Evolutionary conservation across 768 basidiomycete genomes (phyloP), one percentile per base, ranked within the genome.

Genomic region (Lentinula raphanica): DNA sequence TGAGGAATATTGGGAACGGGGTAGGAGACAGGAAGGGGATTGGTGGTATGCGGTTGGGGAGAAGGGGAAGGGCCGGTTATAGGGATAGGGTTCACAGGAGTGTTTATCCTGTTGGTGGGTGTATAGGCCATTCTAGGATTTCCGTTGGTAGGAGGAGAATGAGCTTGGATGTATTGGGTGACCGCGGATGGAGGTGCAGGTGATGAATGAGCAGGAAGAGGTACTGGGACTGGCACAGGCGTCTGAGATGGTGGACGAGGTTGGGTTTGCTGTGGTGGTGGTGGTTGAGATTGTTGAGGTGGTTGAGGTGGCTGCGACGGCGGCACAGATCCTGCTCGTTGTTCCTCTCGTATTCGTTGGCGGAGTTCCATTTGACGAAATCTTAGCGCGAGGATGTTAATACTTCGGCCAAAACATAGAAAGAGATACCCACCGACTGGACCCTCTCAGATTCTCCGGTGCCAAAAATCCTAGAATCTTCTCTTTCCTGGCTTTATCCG

Each of bases 381-480:
- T 5, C 51, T n/a, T 53, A 23, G 1, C 32, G 19, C 23, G 21
- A 53, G 9, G 19, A 53, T 23, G 3, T 5, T 2, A 13, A 1
- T 6, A 25, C 3, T 39, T 25, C 21, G 25, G 21, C 4, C 38
- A 40, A 19, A 3, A 23, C 19, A 25, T 27, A 25, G 9, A 28
- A 3, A 23, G 27, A 9, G 23, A 15, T 12, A 40, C 79, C 73
- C 62, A 75, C 64, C 67, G 82, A 71, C 59, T 62, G 79, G 69
- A 36, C 38, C 7, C 27, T 11, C 32, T 23, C 25, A 25, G 36
- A 53, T 76, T 74, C 9, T 44, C 42, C 3, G 89, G 88, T 53
- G 83, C 83, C 89, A 90, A 90, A 72, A 86, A 90, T 56, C 88
- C 81, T 75, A 89, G 80, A 56, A 94, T 82, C 76, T 90, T 90